A percentile compares a stretch with the other conserved stretches of the same genome.
Evolutionary conservation across 345 rosid genomes (phyloP).

Genomic region (Populus pruinosa): DNA sequence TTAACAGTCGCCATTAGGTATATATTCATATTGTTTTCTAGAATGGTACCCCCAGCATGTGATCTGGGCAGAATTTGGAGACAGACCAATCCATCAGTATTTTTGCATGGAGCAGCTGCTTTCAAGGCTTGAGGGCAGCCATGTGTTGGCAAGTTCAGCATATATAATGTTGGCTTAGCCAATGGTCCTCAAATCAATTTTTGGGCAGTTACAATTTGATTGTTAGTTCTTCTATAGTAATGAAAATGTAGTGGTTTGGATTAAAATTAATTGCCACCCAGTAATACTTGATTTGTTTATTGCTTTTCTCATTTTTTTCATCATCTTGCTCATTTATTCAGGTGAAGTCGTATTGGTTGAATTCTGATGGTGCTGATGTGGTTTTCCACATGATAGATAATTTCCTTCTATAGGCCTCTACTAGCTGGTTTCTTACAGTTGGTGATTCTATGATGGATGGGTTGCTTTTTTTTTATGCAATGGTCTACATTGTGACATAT

Average conservation of each 20-base stretch:
- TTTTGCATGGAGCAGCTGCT: too few species aligned
- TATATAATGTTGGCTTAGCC: too few species aligned
- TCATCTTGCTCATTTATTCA: slow-evolving; percentile 29
- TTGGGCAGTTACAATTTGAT: too few species aligned
- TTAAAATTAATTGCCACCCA: background rate
- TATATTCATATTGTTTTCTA: too few species aligned
- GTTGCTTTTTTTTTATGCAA: slow-evolving; percentile 12
- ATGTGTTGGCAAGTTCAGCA: too few species aligned
- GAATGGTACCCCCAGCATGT: too few species aligned
- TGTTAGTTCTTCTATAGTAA: background rate
- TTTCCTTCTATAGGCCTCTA: slow-evolving; percentile 52
- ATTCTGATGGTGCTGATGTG: slow-evolving; percentile 92
- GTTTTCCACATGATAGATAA: slow-evolving; percentile 85
- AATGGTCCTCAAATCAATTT: too few species aligned
- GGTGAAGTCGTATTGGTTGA: slow-evolving; percentile 88
- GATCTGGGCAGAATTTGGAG: too few species aligned
- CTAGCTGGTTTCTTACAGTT: background rate
- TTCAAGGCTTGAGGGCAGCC: too few species aligned
- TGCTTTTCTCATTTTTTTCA: background rate
- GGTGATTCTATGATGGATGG: slow-evolving; percentile 7
- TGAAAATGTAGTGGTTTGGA: background rate
- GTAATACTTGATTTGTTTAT: background rate
- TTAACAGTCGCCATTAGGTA: too few species aligned
- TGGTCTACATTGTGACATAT: slow-evolving; percentile 9
- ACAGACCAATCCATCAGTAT: too few species aligned